A percentile compares a stretch with the other conserved stretches of the same genome.
phyloP scores from a whole-genome alignment of 345 rosid species.

The Pugionium cornutum region DNA sequence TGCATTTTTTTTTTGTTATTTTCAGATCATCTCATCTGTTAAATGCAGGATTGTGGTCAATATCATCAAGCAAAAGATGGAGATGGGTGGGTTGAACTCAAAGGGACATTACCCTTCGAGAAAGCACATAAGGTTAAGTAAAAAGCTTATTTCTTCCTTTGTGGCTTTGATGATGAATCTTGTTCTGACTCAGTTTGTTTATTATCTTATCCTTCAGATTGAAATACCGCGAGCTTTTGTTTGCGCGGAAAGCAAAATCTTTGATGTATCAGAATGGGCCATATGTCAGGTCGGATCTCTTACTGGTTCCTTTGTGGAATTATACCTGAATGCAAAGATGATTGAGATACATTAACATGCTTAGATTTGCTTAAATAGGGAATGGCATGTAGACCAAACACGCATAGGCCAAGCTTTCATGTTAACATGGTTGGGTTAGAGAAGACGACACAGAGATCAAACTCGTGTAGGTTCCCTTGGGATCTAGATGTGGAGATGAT shows the following conservation, averaged over 20 bases:
- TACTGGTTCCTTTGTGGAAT: neutral
- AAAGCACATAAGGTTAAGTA: slow-evolving; percentile 67
- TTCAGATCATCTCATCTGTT: slow-evolving; percentile 18
- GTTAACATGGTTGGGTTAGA: slow-evolving; percentile 94
- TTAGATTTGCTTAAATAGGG: slow-evolving; percentile 50
- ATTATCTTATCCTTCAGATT: slow-evolving; percentile 49
- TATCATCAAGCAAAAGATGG: slow-evolving; percentile 99
- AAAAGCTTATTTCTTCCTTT: slow-evolving; percentile 1
- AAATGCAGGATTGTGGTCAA: slow-evolving; percentile 83
- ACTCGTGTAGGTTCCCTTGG: slow-evolving; percentile 88
- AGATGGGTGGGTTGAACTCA: slow-evolving; percentile 99
- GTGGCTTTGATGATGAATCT: slow-evolving; percentile 14
- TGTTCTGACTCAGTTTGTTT: slow-evolving; percentile 6
- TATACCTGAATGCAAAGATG: slow-evolving; percentile 14
- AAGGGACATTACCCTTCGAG: slow-evolving; percentile 83
- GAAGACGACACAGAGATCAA: slow-evolving; percentile 77
- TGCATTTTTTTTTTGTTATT: slow-evolving; percentile 4
- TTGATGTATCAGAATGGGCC: slow-evolving; percentile 99
- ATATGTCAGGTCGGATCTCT: slow-evolving; percentile 82
- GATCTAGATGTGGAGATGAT: slow-evolving; percentile 90
- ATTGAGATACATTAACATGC: neutral
- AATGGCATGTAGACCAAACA: slow-evolving; percentile 96
- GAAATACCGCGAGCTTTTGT: slow-evolving; percentile 99
- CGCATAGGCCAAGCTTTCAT: slow-evolving; percentile 93
- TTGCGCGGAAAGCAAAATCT: slow-evolving; percentile 97